These are phyloP conservation scores for Sporothrix curviconia DNA, from an alignment of 2,329 filamentous ascomycete species.

Conservation along the genomic window DNA sequence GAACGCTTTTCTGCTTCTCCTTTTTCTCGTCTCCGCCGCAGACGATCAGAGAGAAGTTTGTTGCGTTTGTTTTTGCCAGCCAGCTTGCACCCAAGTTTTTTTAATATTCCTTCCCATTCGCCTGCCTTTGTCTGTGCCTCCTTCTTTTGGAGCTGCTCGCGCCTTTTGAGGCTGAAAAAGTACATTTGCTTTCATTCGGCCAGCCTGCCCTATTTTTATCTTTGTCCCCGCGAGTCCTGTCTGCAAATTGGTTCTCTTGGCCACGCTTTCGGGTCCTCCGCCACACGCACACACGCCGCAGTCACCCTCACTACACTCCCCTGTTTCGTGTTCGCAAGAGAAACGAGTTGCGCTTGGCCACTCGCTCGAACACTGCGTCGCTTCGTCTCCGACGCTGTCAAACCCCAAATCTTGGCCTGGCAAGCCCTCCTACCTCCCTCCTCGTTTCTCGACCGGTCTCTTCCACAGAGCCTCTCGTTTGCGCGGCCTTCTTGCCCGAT, in stretches of 20 bases:
- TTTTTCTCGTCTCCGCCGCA: background rate
- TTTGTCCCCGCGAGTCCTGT: background rate
- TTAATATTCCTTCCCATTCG: conserved; percentile 4
- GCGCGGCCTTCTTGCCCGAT: background rate
- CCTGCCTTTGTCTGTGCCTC: background rate
- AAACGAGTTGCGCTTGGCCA: conserved; percentile 17
- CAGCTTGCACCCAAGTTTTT: background rate
- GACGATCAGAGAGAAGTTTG: background rate
- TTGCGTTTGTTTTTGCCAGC: background rate
- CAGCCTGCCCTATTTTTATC: conserved; percentile 13
- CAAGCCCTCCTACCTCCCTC: background rate
- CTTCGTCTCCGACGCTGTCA: conserved; percentile 11
- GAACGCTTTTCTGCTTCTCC: background rate
- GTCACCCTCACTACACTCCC: background rate
- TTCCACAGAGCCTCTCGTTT: background rate
- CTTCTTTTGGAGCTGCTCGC: background rate
- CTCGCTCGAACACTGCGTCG: conserved; percentile 11
- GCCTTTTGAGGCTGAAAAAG: background rate
- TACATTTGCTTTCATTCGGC: background rate
- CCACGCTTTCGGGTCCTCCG: conserved; percentile 7
- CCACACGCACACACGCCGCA: background rate
- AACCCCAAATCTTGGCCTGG: conserved; percentile 1
- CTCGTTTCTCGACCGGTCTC: background rate
- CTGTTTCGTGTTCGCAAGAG: conserved; percentile 6
- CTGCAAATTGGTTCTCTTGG: conserved; percentile 6